Percentiles rank a stretch among this genome's conserved stretches.
phyloP scores from a whole-genome alignment of 169 alveolate species.

The Plasmodium ovale region DNA sequence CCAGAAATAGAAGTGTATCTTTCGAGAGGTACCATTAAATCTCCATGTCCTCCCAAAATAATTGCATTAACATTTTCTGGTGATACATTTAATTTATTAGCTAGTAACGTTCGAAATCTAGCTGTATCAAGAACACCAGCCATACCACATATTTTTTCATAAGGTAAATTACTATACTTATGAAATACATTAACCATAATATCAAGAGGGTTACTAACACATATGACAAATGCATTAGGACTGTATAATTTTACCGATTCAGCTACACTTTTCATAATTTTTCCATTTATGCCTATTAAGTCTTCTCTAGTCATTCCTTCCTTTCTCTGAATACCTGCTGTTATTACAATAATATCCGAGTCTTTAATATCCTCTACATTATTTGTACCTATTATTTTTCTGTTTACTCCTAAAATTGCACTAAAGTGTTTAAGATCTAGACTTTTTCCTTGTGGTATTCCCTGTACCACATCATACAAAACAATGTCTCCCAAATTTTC shows the following conservation, averaged over 20 bases:
- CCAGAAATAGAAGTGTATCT: conserved; percentile 86
- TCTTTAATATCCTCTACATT: conserved; percentile 82
- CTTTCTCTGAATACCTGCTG: conserved; percentile 89
- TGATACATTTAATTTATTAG: conserved; percentile 84
- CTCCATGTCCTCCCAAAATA: conserved; percentile 92
- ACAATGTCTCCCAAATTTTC: conserved; percentile 87
- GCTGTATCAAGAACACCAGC: conserved; percentile 90
- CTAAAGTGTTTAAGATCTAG: conserved; percentile 86
- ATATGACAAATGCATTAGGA: conserved; percentile 89
- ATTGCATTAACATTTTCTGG: conserved; percentile 86
- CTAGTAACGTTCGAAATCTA: conserved; percentile 85
- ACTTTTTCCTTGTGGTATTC: conserved; percentile 86
- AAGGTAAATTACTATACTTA: conserved; percentile 87
- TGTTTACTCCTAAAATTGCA: conserved; percentile 80
- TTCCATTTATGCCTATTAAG: conserved; percentile 85
- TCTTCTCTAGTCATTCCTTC: conserved; percentile 91
- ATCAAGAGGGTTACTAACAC: conserved; percentile 91
- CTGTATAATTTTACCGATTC: conserved; percentile 87
- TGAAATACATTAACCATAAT: conserved; percentile 86
- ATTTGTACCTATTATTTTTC: conserved; percentile 82
- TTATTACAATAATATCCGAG: conserved; percentile 88
- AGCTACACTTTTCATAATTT: conserved; percentile 86
- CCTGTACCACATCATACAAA: conserved; percentile 86
- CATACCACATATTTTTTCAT: conserved; percentile 89
- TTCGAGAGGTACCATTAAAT: conserved; percentile 88